Conservation (phyloP, 768 basidiomycete genomes). For the Termitomyces sp. region DNA sequence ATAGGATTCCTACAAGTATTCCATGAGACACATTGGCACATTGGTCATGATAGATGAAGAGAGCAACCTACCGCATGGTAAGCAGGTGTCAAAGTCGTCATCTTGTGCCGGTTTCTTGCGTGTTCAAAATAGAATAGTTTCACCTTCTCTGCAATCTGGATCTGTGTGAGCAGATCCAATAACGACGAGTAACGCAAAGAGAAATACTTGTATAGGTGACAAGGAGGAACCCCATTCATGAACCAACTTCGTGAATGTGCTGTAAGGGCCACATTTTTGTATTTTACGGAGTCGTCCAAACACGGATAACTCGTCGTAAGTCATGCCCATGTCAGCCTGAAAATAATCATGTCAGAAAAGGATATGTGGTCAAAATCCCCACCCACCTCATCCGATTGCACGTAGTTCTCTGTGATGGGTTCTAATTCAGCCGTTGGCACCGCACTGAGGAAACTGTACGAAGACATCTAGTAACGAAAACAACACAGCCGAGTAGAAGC, state of each 20-base stretch:
- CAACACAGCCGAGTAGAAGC: slow-evolving; percentile 8
- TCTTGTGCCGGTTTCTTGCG: slow-evolving; percentile 96
- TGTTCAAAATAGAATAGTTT: slow-evolving; percentile 97
- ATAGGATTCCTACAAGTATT: slow-evolving; percentile 71
- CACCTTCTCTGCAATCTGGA: slow-evolving; percentile 92
- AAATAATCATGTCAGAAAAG: slow-evolving; percentile 2
- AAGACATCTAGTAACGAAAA: background rate
- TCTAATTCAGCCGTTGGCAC: slow-evolving; percentile 95
- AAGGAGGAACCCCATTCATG: slow-evolving; percentile 89
- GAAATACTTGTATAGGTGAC: slow-evolving; percentile 72
- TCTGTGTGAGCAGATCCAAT: background rate
- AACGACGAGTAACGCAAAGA: background rate
- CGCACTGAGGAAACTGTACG: slow-evolving; percentile 77
- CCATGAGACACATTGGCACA: background rate
- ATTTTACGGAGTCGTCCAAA: slow-evolving; percentile 93
- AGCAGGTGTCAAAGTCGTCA: slow-evolving; percentile 92
- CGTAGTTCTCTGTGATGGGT: slow-evolving; percentile 89
- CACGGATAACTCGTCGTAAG: slow-evolving; percentile 92
- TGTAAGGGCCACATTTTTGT: slow-evolving; percentile 96
- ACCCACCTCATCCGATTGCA: slow-evolving; percentile 89
- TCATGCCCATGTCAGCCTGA: slow-evolving; percentile 99
- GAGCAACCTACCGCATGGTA: slow-evolving; percentile 78
- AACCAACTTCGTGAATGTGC: slow-evolving; percentile 92
- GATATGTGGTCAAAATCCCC: background rate
- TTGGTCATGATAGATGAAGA: background rate